Percentiles rank a stretch among this genome's conserved stretches.
phyloP scores from a whole-genome alignment of 2,329 filamentous ascomycete species.

The Cladosporium sp. region DNA sequence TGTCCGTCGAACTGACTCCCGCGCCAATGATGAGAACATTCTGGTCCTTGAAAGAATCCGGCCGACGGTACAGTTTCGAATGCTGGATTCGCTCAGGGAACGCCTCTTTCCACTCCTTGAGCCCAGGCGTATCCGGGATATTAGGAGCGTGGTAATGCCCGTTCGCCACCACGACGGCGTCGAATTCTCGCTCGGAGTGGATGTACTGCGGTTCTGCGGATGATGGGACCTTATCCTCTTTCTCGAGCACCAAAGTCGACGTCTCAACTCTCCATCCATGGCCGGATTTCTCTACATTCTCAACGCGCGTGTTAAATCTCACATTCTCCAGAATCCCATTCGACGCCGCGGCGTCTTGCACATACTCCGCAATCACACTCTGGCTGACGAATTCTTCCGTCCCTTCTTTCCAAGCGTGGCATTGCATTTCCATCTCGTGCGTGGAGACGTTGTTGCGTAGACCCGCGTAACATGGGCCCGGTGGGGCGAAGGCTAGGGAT shows the following conservation, averaged over 20 bases:
- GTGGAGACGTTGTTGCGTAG: constrained; percentile 53
- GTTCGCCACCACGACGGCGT: constrained; percentile 49
- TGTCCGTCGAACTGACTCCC: constrained; percentile 52
- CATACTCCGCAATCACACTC: constrained; percentile 52
- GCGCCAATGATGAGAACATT: constrained; percentile 54
- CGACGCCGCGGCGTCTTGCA: constrained; percentile 52
- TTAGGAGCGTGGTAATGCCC: constrained; percentile 52
- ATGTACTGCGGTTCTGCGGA: not conserved
- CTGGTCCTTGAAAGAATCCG: constrained; percentile 48
- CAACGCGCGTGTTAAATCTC: constrained; percentile 57
- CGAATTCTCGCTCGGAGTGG: constrained; percentile 35
- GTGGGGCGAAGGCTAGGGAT: constrained; percentile 37
- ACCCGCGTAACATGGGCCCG: constrained; percentile 51
- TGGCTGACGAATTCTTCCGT: constrained; percentile 59
- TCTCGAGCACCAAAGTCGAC: no score
- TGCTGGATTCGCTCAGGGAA: constrained; percentile 46
- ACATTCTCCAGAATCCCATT: constrained; percentile 49
- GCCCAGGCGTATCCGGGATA: constrained; percentile 46
- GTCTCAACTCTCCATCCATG: constrained; percentile 50
- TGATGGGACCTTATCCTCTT: no score
- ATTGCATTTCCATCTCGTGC: constrained; percentile 44
- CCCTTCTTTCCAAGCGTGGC: constrained; percentile 53
- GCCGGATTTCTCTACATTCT: constrained; percentile 44
- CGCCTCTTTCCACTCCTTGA: constrained; percentile 41
- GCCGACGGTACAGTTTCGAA: constrained; percentile 48